Base-by-base conservation (phyloP, 192 early-diverging fungal genomes). In the Coemansia javaensis region DNA sequence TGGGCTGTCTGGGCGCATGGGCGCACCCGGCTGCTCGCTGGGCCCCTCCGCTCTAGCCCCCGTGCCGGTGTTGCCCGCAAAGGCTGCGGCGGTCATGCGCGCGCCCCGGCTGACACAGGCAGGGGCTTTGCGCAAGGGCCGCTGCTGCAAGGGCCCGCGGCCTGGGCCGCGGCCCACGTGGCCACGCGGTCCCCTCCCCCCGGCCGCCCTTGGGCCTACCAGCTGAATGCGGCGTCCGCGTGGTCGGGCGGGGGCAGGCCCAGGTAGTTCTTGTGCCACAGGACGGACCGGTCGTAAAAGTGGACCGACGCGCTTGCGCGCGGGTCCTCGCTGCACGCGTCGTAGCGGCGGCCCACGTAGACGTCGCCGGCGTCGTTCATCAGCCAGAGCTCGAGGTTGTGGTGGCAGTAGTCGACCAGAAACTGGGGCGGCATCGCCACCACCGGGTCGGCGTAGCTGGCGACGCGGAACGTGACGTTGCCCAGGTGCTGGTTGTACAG, bases 221-320 rank as follows among this genome's bases (percentile, higher is more conserved):
- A 72, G 34, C 68, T 72, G 27, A 72, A 72, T 44, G 41, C 32
- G 7, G 68, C 68, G 1, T 33, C 47, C 2, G 68, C 68, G 49
- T 72, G 68, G 52, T 72, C 68, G 5, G 35, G 40, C 4, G 68
- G 68, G 18, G 68, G 68, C 32, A 72, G 32, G 2, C 68, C 68
- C 32, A 72, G 37, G 27, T 72, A 72, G 53, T 72, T 60, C 18
- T 72, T 64, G 40, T 72, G 68, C 61, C 59, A 72, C 51, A 13
- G 14, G 7, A 71, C 59, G 4, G 67, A 59, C 18, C 67, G 21
- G 12, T 59, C 51, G 16, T 56, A 71, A 46, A 71, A 71, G 18
- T 45, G 50, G 7, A 71, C 39, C 14, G 67, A 71, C 18, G 38
- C 47, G 52, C 67, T 71, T 4, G 60, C 67, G 0, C n/a, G 38